A percentile compares a stretch with the other conserved stretches of the same genome.
Evolutionary conservation across 192 early-diverging fungal genomes (phyloP).

Genomic region (Thamnidium elegans): DNA sequence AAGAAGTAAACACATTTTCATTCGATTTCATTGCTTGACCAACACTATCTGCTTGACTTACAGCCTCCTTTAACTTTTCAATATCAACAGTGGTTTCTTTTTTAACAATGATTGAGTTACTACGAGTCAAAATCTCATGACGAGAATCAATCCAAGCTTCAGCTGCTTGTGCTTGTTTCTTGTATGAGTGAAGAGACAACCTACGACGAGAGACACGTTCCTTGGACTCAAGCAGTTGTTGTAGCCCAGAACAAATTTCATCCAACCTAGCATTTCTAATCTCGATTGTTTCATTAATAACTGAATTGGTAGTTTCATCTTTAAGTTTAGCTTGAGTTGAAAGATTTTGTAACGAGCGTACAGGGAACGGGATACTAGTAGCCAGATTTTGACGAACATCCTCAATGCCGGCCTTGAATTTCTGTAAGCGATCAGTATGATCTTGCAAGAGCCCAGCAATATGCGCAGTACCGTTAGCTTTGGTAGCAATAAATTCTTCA

Average conservation of each 20-base stretch:
- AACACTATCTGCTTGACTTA: slow-evolving; percentile 20
- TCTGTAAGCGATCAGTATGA: slow-evolving; percentile 16
- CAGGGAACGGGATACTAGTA: slow-evolving; percentile 17
- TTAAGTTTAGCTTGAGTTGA: slow-evolving; percentile 8
- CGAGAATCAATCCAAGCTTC: slow-evolving; percentile 24
- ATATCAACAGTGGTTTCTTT: not conserved
- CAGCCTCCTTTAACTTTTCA: slow-evolving; percentile 7
- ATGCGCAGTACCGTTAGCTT: not conserved
- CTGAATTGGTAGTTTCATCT: slow-evolving; percentile 27
- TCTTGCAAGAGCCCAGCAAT: slow-evolving; percentile 3
- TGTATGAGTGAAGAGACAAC: slow-evolving; percentile 23
- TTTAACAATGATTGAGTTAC: not conserved
- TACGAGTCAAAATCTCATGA: slow-evolving; percentile 1
- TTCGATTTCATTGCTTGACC: slow-evolving; percentile 21
- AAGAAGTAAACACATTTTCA: slow-evolving; percentile 18
- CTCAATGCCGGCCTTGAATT: slow-evolving; percentile 22
- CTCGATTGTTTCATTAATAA: slow-evolving; percentile 27
- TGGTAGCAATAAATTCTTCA: slow-evolving; percentile 24
- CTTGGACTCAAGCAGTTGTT: slow-evolving; percentile 21
- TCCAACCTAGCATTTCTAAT: slow-evolving; percentile 15
- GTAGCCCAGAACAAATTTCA: slow-evolving; percentile 21
- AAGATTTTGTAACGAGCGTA: slow-evolving; percentile 11
- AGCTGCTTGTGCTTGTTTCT: slow-evolving; percentile 19
- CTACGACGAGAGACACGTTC: slow-evolving; percentile 32
- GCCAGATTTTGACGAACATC: slow-evolving; percentile 11